phyloP scores from a whole-genome alignment of 495 filamentous ascomycete genomes.

The Tuber aestivum region DNA sequence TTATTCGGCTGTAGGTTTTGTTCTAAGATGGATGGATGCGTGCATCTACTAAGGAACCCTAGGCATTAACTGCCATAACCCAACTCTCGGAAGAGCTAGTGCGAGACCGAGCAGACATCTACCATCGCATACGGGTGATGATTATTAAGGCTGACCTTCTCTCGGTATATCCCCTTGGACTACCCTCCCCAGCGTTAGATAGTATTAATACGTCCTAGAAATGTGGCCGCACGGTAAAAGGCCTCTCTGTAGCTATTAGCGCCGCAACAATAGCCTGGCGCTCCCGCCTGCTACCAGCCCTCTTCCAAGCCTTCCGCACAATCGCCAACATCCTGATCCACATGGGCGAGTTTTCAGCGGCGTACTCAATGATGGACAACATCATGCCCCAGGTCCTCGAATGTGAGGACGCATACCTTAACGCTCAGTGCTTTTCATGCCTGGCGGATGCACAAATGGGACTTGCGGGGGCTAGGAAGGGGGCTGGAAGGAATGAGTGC shows the following conservation, averaged over 20 bases:
- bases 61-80: slow-evolving; percentile 65
- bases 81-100: slow-evolving; percentile 58
- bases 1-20: slow-evolving; percentile 40
- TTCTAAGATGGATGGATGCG: slow-evolving; percentile 19
- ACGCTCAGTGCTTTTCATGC: slow-evolving; percentile 64
- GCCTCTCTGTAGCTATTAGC: slow-evolving; percentile 73
- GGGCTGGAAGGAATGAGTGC: slow-evolving; percentile 51
- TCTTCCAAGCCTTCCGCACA: slow-evolving; percentile 71
- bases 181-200: neutral
- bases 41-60: slow-evolving; percentile 28
- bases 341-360: slow-evolving; percentile 68
- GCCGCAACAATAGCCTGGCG: slow-evolving; percentile 72
- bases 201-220: slow-evolving; percentile 42
- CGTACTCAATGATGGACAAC: slow-evolving; percentile 59
- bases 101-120: slow-evolving; percentile 66
- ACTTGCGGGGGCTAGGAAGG: slow-evolving; percentile 50
- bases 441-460: slow-evolving; percentile 82
- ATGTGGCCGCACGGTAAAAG: slow-evolving; percentile 67
- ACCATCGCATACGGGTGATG: slow-evolving; percentile 67
- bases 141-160: slow-evolving; percentile 70
- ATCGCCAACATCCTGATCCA: slow-evolving; percentile 64
- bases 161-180: slow-evolving; percentile 25
- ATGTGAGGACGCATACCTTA: slow-evolving; percentile 59
- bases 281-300: slow-evolving; percentile 60
- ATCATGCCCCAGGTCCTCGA: slow-evolving; percentile 80